Evolutionary conservation across 225 moss, liverwort and hornwort species (phyloP).

Genomic region (Bryoerythrophyllum caledonicum): DNA sequence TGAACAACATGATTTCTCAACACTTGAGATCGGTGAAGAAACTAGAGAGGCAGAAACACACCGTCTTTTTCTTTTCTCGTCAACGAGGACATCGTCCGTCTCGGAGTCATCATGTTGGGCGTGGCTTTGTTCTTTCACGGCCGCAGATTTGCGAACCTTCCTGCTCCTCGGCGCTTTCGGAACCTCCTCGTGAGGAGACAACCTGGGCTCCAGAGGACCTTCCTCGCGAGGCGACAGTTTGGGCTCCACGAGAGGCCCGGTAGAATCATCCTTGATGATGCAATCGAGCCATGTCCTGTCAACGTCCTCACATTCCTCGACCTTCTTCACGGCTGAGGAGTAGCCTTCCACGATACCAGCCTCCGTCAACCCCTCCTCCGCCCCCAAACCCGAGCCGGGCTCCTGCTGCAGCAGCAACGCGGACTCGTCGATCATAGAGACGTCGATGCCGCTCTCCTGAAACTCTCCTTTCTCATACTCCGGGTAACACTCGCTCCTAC

Average conservation of each 20-base stretch:
- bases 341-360: conserved; percentile 27
- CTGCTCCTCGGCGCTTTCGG: conserved; percentile 25
- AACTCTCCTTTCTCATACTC: conserved; percentile 11
- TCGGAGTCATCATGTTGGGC: conserved; percentile 42
- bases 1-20: background rate
- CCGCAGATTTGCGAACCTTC: conserved; percentile 32
- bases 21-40: background rate
- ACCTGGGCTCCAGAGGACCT: background rate
- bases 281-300: conserved; percentile 45
- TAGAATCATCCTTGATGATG: conserved; percentile 24
- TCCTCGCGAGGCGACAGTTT: background rate
- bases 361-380: conserved; percentile 35
- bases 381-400: conserved; percentile 15
- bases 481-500: conserved; percentile 26
- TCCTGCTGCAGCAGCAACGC: conserved; percentile 5
- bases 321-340: conserved; percentile 38
- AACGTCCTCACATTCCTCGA: conserved; percentile 27
- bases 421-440: conserved; percentile 19
- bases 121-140: conserved; percentile 23
- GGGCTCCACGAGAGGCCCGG: background rate
- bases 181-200: conserved; percentile 8
- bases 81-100: conserved; percentile 42
- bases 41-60: background rate
- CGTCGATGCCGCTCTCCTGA: background rate
- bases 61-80: conserved; percentile 59